Conservation (phyloP, 768 basidiomycete genomes). For the Xanthoconium stramineum region DNA sequence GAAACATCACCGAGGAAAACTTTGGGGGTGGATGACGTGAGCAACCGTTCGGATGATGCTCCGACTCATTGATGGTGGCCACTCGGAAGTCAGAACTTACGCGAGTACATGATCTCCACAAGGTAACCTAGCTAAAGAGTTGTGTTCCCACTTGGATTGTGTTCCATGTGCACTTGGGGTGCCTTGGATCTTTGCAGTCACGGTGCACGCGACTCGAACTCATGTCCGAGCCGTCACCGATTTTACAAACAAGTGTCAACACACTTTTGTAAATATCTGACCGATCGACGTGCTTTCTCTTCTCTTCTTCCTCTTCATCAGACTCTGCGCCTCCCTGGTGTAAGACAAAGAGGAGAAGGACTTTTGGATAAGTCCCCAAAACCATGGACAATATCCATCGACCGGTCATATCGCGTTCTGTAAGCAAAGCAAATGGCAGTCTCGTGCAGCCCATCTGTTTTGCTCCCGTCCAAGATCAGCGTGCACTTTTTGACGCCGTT, state of each 20-base stretch:
- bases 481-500: constrained; percentile 52
- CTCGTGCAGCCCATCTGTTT: constrained; percentile 36
- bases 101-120: too few species aligned
- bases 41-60: too few species aligned
- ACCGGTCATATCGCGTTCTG: constrained; percentile 44
- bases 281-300: constrained; percentile 11
- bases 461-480: constrained; percentile 24
- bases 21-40: too few species aligned
- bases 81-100: too few species aligned
- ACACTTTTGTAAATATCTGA: constrained; percentile 6
- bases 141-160: neutral
- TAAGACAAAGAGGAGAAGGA: constrained; percentile 46
- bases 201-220: neutral
- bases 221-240: neutral
- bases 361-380: constrained; percentile 6
- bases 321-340: constrained; percentile 37
- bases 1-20: too few species aligned
- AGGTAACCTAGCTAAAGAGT: too few species aligned
- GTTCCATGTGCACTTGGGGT: neutral
- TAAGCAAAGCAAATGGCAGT: constrained; percentile 35
- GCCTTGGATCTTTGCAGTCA: too few species aligned
- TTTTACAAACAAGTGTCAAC: constrained; percentile 25
- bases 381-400: constrained; percentile 32
- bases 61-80: too few species aligned
- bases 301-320: constrained; percentile 50